Evolutionary conservation across 2,329 filamentous ascomycete genomes (phyloP).

Genomic region (Fusarium lyarnte): DNA sequence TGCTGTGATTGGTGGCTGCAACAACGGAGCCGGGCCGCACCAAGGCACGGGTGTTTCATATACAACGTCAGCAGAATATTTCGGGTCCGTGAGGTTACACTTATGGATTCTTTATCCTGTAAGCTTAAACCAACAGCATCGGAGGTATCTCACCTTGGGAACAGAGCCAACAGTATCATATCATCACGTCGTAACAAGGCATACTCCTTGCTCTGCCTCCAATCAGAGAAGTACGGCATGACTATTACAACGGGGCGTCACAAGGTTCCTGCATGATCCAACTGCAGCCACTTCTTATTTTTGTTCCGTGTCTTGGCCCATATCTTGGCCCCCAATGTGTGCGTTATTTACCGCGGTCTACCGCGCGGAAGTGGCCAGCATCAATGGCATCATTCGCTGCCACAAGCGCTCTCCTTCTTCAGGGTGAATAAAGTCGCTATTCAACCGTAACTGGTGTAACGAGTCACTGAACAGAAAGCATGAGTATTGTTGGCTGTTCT

Average conservation of each 20-base stretch:
- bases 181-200: neutral
- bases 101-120: neutral
- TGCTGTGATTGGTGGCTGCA: neutral
- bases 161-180: neutral
- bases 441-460: neutral
- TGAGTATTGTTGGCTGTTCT: no score
- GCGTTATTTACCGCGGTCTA: neutral
- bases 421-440: neutral
- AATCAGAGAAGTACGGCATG: neutral
- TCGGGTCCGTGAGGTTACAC: neutral
- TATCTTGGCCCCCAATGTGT: neutral
- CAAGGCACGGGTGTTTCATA: neutral
- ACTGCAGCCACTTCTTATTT: neutral
- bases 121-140: slow-evolving; percentile 4
- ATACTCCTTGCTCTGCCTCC: neutral
- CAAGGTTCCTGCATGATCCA: neutral
- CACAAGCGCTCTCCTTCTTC: neutral
- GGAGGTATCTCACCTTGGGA: neutral
- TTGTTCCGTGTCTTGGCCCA: neutral
- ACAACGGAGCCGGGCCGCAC: neutral
- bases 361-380: neutral
- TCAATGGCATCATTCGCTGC: no score
- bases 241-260: neutral
- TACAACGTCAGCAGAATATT: neutral
- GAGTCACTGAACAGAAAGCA: neutral